Percentiles rank a stretch among this genome's conserved stretches.
phyloP scores from a whole-genome alignment of 2,329 filamentous ascomycete genomes.

The Dothiorella sarmentorum region DNA sequence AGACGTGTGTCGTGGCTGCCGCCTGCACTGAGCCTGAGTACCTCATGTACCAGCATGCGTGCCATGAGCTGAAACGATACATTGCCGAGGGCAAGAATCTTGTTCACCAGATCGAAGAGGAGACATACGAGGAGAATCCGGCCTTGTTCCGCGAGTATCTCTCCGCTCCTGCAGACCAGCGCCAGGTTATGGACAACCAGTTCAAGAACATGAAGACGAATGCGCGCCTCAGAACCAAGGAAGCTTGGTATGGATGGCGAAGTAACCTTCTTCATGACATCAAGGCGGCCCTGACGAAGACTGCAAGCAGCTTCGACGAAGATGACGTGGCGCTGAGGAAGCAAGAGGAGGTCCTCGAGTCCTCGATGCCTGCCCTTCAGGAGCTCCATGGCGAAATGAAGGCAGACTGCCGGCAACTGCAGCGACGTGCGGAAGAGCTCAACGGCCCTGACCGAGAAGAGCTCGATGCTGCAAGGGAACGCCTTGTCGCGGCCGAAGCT shows the following conservation, averaged over 20 bases:
- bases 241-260: constrained; percentile 98
- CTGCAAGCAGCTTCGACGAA: constrained; percentile 69
- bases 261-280: constrained; percentile 82
- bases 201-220: constrained; percentile 97
- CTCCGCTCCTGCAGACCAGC: constrained; percentile 77
- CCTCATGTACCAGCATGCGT: constrained; percentile 92
- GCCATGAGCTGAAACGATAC: constrained; percentile 92
- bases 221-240: constrained; percentile 84
- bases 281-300: constrained; percentile 73
- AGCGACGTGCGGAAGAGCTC: constrained; percentile 69
- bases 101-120: constrained; percentile 84
- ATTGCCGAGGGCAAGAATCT: constrained; percentile 89
- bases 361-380: constrained; percentile 63
- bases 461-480: constrained; percentile 67
- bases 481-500: constrained; percentile 61
- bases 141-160: constrained; percentile 90
- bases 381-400: constrained; percentile 61
- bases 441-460: constrained; percentile 79
- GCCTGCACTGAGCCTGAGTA: constrained; percentile 90
- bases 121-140: constrained; percentile 87
- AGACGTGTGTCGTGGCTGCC: constrained; percentile 80
- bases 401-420: constrained; percentile 63
- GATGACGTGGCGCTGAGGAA: constrained; percentile 66
- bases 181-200: constrained; percentile 86
- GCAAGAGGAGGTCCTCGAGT: constrained; percentile 66